Evolutionary conservation across 257 asterid genomes (phyloP), one percentile per base, ranked within the genome.

Genomic region (Schizonepeta tenuifolia): DNA sequence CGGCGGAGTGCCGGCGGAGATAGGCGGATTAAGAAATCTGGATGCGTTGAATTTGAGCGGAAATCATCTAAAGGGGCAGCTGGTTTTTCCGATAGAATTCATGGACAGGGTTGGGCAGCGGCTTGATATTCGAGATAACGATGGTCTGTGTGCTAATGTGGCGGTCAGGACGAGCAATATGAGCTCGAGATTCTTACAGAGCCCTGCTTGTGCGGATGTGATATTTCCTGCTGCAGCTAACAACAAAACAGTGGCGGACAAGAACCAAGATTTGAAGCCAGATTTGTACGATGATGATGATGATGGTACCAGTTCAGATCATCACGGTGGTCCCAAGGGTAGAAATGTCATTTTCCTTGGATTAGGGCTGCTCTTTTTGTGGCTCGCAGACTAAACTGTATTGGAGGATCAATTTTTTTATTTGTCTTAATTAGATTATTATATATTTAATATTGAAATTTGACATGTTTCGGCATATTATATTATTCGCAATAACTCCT

Each of bases 41-140:
- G 80, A 82, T 26, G 53, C 67, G 6, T 70, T 88, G 15, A 88
- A 88, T 75, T 51, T 88, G 83, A 86, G 95, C 72, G 50, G 81
- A 0, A 88, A 88, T 81, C 84, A 41, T 68, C 76, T 88, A 0
- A 71, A 62, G 4, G 95, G 95, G 12, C 81, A 83, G 83, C 74
- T 88, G 33, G 4, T 53, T 5, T 81, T 86, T 41, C 53, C 78
- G 22, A 73, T 28, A 22, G 91, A 81, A 5, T 81, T 86, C 69
- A n/a, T 86, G 0, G 22, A 38, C 7, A 83, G 82, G 81, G 78
- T 88, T 12, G 95, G 89, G 6, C 67, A 60, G 62, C 74, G 89
- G 79, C 86, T 88, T 17, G 92, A 86, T 21, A 56, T 84, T 7
- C 82, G 90, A 49, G 95, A 77, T 17, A 88, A 88, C 73, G 70